Percentiles rank a stretch among this genome's conserved stretches.
Evolutionary conservation across 495 filamentous ascomycete species (phyloP).

Genomic region (Melanomma pulvis-pyrius): DNA sequence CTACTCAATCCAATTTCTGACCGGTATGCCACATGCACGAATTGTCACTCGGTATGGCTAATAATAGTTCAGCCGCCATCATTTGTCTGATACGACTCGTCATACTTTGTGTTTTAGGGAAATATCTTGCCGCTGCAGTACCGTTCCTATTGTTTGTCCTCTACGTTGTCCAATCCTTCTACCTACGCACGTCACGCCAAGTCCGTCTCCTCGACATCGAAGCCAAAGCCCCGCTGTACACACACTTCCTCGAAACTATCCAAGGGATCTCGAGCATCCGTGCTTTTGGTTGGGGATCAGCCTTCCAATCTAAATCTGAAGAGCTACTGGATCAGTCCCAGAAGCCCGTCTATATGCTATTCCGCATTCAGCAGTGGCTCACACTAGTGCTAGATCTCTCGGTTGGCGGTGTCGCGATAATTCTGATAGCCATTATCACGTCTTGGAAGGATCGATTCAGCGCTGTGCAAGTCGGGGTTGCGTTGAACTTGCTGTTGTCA

Average conservation of each 20-base stretch:
- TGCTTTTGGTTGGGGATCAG: slow-evolving; percentile 49
- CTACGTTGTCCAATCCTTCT: slow-evolving; percentile 55
- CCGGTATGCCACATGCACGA: no score
- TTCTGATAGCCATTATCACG: slow-evolving; percentile 42
- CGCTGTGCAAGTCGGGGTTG: slow-evolving; percentile 46
- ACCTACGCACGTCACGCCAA: slow-evolving; percentile 60
- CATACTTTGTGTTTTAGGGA: background rate
- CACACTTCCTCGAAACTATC: slow-evolving; percentile 50
- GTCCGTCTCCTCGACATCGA: slow-evolving; percentile 61
- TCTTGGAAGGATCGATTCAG: slow-evolving; percentile 20
- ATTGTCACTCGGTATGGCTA: background rate
- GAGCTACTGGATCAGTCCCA: slow-evolving; percentile 47
- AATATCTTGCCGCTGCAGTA: slow-evolving; percentile 9
- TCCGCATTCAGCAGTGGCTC: slow-evolving; percentile 52
- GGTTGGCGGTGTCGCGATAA: slow-evolving; percentile 44
- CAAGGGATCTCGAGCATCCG: slow-evolving; percentile 49
- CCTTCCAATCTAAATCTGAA: slow-evolving; percentile 21
- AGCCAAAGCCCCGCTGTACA: slow-evolving; percentile 50
- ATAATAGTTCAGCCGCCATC: background rate
- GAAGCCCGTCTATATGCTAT: slow-evolving; percentile 50
- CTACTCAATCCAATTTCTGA: background rate
- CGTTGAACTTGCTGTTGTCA: slow-evolving; percentile 45
- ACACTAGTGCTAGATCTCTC: slow-evolving; percentile 45
- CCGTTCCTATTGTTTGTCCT: slow-evolving; percentile 38
- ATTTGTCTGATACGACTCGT: slow-evolving; percentile 3